Conservation (phyloP, 306 rosid genomes). For the Acacia acuminata region DNA sequence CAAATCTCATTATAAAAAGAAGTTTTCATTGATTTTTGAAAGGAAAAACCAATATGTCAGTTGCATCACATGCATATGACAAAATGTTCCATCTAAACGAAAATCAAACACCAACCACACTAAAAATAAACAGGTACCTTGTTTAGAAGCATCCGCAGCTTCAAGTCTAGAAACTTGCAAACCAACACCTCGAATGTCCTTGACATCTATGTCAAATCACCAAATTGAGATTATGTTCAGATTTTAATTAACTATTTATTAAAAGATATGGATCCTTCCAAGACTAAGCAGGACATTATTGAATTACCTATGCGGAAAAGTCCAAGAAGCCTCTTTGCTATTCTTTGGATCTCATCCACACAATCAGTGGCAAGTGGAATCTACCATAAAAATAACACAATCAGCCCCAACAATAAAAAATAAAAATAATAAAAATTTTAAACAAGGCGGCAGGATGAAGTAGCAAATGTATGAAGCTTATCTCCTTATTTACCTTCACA, state of each 20-base stretch:
- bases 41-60: not conserved
- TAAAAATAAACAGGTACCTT: constrained; percentile 53
- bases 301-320: constrained; percentile 65
- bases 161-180: constrained; percentile 92
- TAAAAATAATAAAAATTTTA: not conserved
- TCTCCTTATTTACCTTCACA: constrained; percentile 54
- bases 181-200: constrained; percentile 96
- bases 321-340: constrained; percentile 78
- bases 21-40: constrained; percentile 18
- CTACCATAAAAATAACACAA: constrained; percentile 42
- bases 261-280: constrained; percentile 17
- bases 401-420: constrained; percentile 19
- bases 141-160: constrained; percentile 61
- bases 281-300: constrained; percentile 7
- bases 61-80: constrained; percentile 6
- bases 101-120: not conserved
- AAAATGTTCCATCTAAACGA: not conserved
- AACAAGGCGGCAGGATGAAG: constrained; percentile 10
- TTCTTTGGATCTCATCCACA: constrained; percentile 80
- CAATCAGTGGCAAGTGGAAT: constrained; percentile 89
- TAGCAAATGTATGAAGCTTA: constrained; percentile 16
- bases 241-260: constrained; percentile 17
- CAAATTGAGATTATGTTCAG: constrained; percentile 33
- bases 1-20: constrained; percentile 26
- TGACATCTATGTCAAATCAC: constrained; percentile 60